Conservation (phyloP, 257 asterid species). For the Forsythia viridissima region DNA sequence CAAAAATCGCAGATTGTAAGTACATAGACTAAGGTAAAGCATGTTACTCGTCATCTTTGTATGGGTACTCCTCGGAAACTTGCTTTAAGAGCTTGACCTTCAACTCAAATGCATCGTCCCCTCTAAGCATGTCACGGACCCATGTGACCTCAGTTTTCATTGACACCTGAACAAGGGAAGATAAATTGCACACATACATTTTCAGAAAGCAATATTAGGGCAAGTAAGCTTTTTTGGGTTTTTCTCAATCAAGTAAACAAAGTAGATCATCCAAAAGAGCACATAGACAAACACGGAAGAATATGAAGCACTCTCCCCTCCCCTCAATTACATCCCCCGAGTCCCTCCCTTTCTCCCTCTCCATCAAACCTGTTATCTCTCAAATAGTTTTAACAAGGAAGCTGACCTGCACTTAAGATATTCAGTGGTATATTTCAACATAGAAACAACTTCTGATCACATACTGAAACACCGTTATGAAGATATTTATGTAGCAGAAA, state of each 20-base stretch:
- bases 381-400: no score
- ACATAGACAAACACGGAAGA: neutral
- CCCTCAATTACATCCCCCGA: no score
- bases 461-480: neutral
- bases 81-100: conserved; percentile 92
- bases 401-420: neutral
- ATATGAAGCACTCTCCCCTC: neutral
- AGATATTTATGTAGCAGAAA: neutral
- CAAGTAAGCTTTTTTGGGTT: no score
- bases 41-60: conserved; percentile 88
- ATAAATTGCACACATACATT: neutral
- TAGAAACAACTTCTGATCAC: neutral
- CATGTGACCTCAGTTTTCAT: conserved; percentile 97
- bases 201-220: no score
- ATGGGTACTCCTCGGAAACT: conserved; percentile 98
- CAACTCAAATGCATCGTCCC: conserved; percentile 96
- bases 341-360: no score
- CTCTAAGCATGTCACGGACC: conserved; percentile 96
- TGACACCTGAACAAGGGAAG: conserved; percentile 58
- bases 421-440: neutral
- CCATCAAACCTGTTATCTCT: no score
- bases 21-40: conserved; percentile 15
- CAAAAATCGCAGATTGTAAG: conserved; percentile 14
- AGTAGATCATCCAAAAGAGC: neutral
- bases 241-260: neutral